Evolutionary conservation across 495 filamentous ascomycete species (phyloP).

Genomic region (Aspergillus cavernicola): DNA sequence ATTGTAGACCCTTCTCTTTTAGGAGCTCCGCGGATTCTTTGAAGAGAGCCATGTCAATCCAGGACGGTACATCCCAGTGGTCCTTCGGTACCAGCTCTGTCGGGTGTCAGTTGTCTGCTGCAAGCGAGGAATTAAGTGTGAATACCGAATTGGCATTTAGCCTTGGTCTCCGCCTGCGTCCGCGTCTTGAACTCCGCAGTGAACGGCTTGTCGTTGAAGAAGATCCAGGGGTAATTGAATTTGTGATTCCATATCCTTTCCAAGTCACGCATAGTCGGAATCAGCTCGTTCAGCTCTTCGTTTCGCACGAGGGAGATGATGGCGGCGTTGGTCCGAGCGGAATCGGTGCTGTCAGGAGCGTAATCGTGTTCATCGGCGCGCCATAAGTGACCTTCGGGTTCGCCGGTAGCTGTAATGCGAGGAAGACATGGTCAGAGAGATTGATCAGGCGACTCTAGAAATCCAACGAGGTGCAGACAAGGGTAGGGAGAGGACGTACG

Average conservation of each 20-base stretch:
- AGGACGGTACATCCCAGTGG: slow-evolving; percentile 88
- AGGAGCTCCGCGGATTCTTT: slow-evolving; percentile 79
- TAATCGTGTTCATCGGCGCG: slow-evolving; percentile 68
- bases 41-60: slow-evolving; percentile 88
- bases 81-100: slow-evolving; percentile 83
- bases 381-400: slow-evolving; percentile 71
- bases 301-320: slow-evolving; percentile 90
- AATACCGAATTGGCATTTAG: slow-evolving; percentile 76
- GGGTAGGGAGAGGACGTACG: slow-evolving; percentile 48
- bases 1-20: slow-evolving; percentile 81
- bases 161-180: slow-evolving; percentile 77
- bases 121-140: neutral
- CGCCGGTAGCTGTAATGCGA: slow-evolving; percentile 60
- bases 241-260: slow-evolving; percentile 97
- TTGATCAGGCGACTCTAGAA: neutral
- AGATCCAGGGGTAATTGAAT: slow-evolving; percentile 99
- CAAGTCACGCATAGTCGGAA: slow-evolving; percentile 83
- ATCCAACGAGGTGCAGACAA: slow-evolving; percentile 7
- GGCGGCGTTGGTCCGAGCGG: slow-evolving; percentile 85
- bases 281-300: slow-evolving; percentile 75
- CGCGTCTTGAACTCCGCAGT: slow-evolving; percentile 83
- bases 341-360: slow-evolving; percentile 65
- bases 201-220: slow-evolving; percentile 96
- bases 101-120: slow-evolving; percentile 16
- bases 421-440: neutral